Evolutionary conservation across 805 yeast genomes (phyloP).

Genomic region (Sungouiozyma ichnusensis): DNA sequence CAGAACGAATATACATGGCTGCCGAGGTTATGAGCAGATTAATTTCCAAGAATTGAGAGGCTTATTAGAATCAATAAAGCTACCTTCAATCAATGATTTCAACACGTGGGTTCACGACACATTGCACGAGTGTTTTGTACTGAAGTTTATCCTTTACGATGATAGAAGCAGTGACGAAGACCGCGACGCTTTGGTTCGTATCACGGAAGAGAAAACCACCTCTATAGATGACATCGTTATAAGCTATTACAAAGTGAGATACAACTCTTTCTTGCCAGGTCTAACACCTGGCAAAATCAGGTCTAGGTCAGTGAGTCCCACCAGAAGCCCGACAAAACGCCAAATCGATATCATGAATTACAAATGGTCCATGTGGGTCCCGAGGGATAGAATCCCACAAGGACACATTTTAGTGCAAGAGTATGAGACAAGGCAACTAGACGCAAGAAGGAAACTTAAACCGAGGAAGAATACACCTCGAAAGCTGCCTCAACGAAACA

Average conservation of each 20-base stretch:
- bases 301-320: conserved; percentile 1
- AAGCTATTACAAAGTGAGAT: conserved; percentile 17
- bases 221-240: conserved; percentile 5
- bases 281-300: background rate
- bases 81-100: conserved; percentile 17
- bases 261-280: conserved; percentile 11
- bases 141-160: conserved; percentile 10
- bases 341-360: conserved; percentile 11
- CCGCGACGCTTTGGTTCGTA: conserved; percentile 6
- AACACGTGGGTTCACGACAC: conserved; percentile 23
- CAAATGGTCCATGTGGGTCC: conserved; percentile 15
- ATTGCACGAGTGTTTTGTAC: conserved; percentile 19
- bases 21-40: conserved; percentile 3
- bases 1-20: conserved; percentile 14
- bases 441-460: too few species aligned
- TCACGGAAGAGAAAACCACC: conserved; percentile 15
- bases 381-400: conserved; percentile 13
- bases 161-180: conserved; percentile 2
- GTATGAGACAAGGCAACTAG: too few species aligned
- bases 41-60: conserved; percentile 7
- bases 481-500: conserved; percentile 16
- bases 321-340: conserved; percentile 13
- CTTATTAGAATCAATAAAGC: conserved; percentile 5
- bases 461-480: conserved; percentile 6
- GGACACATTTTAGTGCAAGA: conserved; percentile 9